Base-by-base conservation (phyloP, 2,329 filamentous ascomycete species). In the Scedosporium minutisporum region DNA sequence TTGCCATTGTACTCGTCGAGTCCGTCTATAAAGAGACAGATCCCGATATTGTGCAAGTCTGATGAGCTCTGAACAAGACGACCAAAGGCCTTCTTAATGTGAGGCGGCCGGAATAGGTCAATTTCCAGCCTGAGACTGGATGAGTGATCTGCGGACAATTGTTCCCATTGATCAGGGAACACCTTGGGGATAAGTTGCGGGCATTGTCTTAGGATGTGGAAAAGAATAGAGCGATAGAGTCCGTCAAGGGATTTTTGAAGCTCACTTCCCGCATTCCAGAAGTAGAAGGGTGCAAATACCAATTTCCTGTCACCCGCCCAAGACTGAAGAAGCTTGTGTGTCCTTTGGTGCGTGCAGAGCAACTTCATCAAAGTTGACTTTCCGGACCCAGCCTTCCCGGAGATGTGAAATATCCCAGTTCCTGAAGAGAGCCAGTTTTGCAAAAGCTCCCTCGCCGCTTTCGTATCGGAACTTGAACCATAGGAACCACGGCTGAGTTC, bases 311-410 rank as follows among this genome's bases (percentile, higher is more conserved):
- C 16, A 14, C 25, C 55, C 1, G 57, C 33, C 60, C 60, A 64
- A 2, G 6, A 3, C 27, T n/a, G n/a, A 3, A 48, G 29, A 27
- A 48, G 41, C n/a, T 59, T 7, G 23, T 38, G 29, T 18, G 59
- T 60, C 10, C 46, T 25, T n/a, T 29, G 6, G 18, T 62, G 33
- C 12, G 29, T 27, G 21, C 60, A 62, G 7, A 64, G 58, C 18
- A 64, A 46, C 38, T 64, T 64, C 60, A 64, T 62, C 21, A 64
- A 48, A 5, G 63, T 64, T 46, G 63, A 64, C 18, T 64, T 64
- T 2, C 63, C 63, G 2, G 63, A 53, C 3, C 63, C 63, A 10
- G 63, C 60, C n/a, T 64, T 64, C 2, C 63, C 63, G 16, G 63
- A 62, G 12, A 51, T 57, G 60, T 64, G 61, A 29, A 64, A 62